phyloP scores from a whole-genome alignment of 441 rosid species.

The Croton setiger region DNA sequence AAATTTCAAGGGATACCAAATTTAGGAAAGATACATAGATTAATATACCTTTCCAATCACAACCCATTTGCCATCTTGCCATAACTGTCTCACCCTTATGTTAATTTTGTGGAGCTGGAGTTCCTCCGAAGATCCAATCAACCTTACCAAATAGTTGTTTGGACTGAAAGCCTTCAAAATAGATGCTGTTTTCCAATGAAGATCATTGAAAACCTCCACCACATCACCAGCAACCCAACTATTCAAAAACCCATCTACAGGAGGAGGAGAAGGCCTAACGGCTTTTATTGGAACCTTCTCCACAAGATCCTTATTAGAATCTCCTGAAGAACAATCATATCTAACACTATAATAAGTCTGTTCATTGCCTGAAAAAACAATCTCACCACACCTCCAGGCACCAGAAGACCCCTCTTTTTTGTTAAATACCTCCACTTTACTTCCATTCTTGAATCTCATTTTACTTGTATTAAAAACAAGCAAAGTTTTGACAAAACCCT shows the following conservation, averaged over 20 bases:
- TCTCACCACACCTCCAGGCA: slow-evolving; percentile 57
- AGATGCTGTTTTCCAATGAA: slow-evolving; percentile 56
- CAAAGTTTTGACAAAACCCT: slow-evolving; percentile 8
- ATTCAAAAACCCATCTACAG: slow-evolving; percentile 23
- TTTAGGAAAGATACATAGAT: background rate
- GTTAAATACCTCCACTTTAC: slow-evolving; percentile 61
- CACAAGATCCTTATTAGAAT: slow-evolving; percentile 10
- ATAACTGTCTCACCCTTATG: slow-evolving; percentile 58
- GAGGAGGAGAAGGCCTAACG: slow-evolving; percentile 68
- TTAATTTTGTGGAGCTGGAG: slow-evolving; percentile 34
- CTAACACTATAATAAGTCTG: slow-evolving; percentile 42
- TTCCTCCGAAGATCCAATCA: slow-evolving; percentile 43
- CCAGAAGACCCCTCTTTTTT: slow-evolving; percentile 43
- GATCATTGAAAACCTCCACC: slow-evolving; percentile 54
- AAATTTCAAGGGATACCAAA: background rate
- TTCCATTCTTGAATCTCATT: slow-evolving; percentile 69
- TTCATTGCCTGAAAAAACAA: slow-evolving; percentile 49
- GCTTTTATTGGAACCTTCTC: slow-evolving; percentile 52
- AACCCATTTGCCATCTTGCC: slow-evolving; percentile 62
- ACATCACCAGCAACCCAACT: slow-evolving; percentile 54
- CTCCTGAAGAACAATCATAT: slow-evolving; percentile 24
- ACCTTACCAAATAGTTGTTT: slow-evolving; percentile 39
- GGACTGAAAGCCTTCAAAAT: slow-evolving; percentile 37
- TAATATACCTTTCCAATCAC: slow-evolving; percentile 53
- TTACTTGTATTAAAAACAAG: background rate